Evolutionary conservation across 805 yeast species (phyloP), one percentile per base, ranked within the genome.

Genomic region (Cyberlindnera samutprakarnensis): DNA sequence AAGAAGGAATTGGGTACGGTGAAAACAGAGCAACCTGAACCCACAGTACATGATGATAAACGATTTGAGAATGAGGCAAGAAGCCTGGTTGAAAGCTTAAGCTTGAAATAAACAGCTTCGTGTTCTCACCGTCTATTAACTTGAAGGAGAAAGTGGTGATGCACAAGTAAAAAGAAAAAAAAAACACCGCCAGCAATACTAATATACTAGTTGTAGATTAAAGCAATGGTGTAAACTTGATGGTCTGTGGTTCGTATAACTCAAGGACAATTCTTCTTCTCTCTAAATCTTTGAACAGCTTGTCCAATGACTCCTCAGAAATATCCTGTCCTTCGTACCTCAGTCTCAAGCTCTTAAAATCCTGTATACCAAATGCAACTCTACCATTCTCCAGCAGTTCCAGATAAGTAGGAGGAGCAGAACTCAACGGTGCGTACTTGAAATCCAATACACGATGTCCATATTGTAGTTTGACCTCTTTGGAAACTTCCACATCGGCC

Each of bases 341-440:
- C 30, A 49, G 28, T 22, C 54, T 35, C 13, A 46, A 23, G 27
- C 34, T 36, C 20, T 42, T 42, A 9, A 29, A 34, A 7, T 5
- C 22, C n/a, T 42, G 38, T 21, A 43, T 36, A 4, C 43, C 48
- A 30, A 88, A 88, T 16, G 88, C 82, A 31, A 68, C 62, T 33
- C 73, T 74, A 12, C 85, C 86, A 51, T 86, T 87, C 35, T 81
- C 83, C 10, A 86, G 46, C n/a, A 88, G 57, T 55, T 88, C 97
- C 18, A 68, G 48, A 24, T 78, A 59, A 0, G 92, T 78, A 3
- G 97, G 97, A 6, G 94, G 80, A 0, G 94, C 80, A 27, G 80
- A 72, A 41, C 75, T 72, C 28, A 65, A 55, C 5, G 75, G 66
- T 11, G 82, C 73, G 53, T 70, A 88, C 4, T 73, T 68, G 47